phyloP scores from a whole-genome alignment of 2,329 filamentous ascomycete genomes.

The Fusarium odoratissimum region DNA sequence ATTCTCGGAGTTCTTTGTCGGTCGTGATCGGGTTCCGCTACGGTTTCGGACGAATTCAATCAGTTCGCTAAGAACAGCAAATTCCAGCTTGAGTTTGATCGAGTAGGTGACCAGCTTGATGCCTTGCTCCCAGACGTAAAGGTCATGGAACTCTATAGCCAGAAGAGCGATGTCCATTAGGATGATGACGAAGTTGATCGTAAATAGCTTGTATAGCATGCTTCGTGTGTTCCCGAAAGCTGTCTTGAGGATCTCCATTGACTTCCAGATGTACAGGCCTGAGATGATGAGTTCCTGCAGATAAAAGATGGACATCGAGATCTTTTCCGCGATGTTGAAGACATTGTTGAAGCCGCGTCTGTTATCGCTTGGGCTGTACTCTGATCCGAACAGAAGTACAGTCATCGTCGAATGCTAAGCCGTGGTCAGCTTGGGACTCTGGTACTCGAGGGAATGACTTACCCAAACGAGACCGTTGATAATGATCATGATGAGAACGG shows the following conservation, averaged over 20 bases:
- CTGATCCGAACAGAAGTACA: constrained; percentile 46
- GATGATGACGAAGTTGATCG: constrained; percentile 58
- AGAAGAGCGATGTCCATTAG: constrained; percentile 55
- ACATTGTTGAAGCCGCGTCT: constrained; percentile 8
- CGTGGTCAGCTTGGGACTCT: background rate
- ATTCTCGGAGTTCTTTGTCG: background rate
- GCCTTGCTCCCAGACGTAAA: constrained; percentile 50
- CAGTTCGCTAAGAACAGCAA: constrained; percentile 51
- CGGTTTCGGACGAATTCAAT: constrained; percentile 49
- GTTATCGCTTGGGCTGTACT: constrained; percentile 1
- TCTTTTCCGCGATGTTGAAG: constrained; percentile 48
- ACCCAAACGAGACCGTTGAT: constrained; percentile 54
- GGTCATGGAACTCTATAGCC: constrained; percentile 46
- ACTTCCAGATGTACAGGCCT: constrained; percentile 25
- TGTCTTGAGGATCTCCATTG: constrained; percentile 23
- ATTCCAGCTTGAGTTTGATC: constrained; percentile 53
- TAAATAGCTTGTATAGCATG: constrained; percentile 31
- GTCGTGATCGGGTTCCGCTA: background rate
- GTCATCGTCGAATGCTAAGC: constrained; percentile 62
- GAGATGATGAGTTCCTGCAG: constrained; percentile 24
- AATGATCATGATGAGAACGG: constrained; percentile 17
- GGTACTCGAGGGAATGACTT: accelerated
- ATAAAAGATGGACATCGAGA: constrained; percentile 20
- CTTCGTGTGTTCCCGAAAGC: constrained; percentile 21
- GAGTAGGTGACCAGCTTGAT: constrained; percentile 52